Evolutionary conservation across 2,329 filamentous ascomycete species (phyloP), one percentile per base, ranked within the genome.

Genomic region (Fusarium verticillioides): DNA sequence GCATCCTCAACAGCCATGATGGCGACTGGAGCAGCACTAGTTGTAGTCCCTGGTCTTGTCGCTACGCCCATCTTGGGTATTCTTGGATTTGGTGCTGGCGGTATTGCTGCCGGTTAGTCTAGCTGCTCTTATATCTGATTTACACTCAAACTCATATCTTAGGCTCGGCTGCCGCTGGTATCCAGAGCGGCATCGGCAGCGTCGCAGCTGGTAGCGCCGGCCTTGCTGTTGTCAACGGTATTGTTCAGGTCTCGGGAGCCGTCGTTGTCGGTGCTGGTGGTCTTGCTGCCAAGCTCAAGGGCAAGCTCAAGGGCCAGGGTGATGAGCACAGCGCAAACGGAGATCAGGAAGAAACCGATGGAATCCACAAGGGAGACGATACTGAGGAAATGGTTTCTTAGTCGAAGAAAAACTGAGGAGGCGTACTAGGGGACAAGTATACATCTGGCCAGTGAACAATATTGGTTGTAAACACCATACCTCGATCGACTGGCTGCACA

Each of bases 161-260:
- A 46, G 79, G 74, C 3, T 77, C 79, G 6, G 2, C 67, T 16
- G 80, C 80, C 2, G 72, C 79, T 3, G 63, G 47, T 1, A 44
- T 73, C 0, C 81, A 83, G n/a, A 72, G 73, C 15, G 37, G 43
- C 3, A 77, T 81, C 1, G 81, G 81, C 2, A 81, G 72, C 28
- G 78, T 82, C 8, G 71, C 23, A 1, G 75, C 74, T 1, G 58
- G 65, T 0, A 70, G 77, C 10, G 77, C 73, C 16, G 78, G 79
- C 3, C 62, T 74, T 6, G 72, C 75, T 0, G 65, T 52, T 7
- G 75, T 80, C 1, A 39, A 77, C 3, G 69, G 69, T 5, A 70
- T 56, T 1, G 59, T 77, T 19, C 75, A 77, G 32, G 66, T 6
- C 15, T 18, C 30, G 1, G 66, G 44, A 16, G 52, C 34, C 3